Evolutionary conservation across 2,329 filamentous ascomycete genomes (phyloP), one percentile per base, ranked within the genome.

Genomic region (Aaosphaeria arxii): DNA sequence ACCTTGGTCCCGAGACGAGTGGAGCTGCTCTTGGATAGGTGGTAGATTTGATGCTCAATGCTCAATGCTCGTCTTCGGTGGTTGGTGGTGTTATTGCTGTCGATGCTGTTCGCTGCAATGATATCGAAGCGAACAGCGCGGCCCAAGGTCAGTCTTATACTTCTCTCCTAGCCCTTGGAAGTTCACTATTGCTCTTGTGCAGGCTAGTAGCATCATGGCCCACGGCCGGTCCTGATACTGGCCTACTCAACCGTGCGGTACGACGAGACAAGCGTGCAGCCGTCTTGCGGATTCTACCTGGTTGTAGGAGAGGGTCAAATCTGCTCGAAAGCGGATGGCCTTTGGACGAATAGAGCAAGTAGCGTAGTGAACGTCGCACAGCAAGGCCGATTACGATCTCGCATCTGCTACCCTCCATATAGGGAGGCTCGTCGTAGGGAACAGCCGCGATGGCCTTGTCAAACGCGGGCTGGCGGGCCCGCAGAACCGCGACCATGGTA

Each of bases 401-500:
- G 50, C 50, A 50, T 64, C 57, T 62, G 49, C 56, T 50, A 55
- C 57, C 53, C 52, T 52, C 51, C 24, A 36, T 36, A 36, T 36
- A n/a, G 33, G 33, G 9, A 36, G 33, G 39, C 17, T 40, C 39
- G 11, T n/a, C 43, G 7, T 17, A 24, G 46, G 46, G 33, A 47
- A 13, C 40, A 28, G 35, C 30, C 24, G 35, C 11, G 46, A 32
- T 47, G 45, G 40, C 56, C 60, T 69, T 63, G 59, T 66, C 66
- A 64, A 59, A 69, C 70, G 61, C 64, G 62, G 70, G 66, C 69
- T 67, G 69, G 11, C 9, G 56, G 56, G 64, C 58, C 63, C 65
- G 71, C 70, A 71, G 66, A 68, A 66, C 70, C 71, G 67, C 70
- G 70, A 64, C 54, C 64, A 70, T 71, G 71, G 70, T 71, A 69